Percentiles rank a stretch among this genome's conserved stretches.
These are phyloP conservation scores for Arachnopeziza araneosa DNA, from an alignment of 2,329 filamentous ascomycete species.

Conservation along the genomic window DNA sequence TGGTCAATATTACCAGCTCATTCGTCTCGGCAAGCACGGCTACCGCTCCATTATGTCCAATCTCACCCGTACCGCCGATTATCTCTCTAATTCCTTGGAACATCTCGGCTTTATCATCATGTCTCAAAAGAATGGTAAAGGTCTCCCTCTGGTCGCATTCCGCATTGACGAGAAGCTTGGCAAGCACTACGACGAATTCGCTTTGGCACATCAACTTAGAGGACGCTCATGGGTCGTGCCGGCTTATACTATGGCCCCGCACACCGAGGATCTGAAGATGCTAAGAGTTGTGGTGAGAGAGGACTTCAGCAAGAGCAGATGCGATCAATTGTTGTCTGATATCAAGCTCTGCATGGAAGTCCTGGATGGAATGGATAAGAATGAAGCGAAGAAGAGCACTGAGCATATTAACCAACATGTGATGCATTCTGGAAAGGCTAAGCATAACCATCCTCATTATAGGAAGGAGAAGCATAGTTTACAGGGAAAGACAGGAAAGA, in stretches of 20 bases:
- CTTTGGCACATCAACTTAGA: constrained; percentile 77
- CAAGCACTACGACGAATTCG: constrained; percentile 67
- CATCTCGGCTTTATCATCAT: constrained; percentile 81
- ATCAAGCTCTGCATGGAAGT: constrained; percentile 71
- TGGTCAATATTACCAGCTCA: constrained; percentile 95
- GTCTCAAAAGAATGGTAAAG: constrained; percentile 70
- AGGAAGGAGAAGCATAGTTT: constrained; percentile 78
- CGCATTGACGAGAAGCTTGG: constrained; percentile 56
- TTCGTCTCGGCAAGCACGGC: constrained; percentile 86
- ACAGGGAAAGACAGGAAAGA: constrained; percentile 87
- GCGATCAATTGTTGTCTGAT: constrained; percentile 71
- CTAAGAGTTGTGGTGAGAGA: constrained; percentile 88
- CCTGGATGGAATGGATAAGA: constrained; percentile 68
- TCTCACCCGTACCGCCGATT: constrained; percentile 83
- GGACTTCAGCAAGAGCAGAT: constrained; percentile 79
- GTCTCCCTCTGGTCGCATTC: constrained; percentile 87
- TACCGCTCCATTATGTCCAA: constrained; percentile 94
- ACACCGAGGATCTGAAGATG: constrained; percentile 75
- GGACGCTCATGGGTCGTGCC: constrained; percentile 89
- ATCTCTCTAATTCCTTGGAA: constrained; percentile 69
- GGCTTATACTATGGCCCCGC: constrained; percentile 84
- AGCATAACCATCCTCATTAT: constrained; percentile 44
- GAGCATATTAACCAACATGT: constrained; percentile 57
- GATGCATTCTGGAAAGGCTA: constrained; percentile 45
- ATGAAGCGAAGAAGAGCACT: constrained; percentile 63